Evolutionary conservation across 129 eudicot species (phyloP).

Genomic region (Saposhnikovia divaricata): DNA sequence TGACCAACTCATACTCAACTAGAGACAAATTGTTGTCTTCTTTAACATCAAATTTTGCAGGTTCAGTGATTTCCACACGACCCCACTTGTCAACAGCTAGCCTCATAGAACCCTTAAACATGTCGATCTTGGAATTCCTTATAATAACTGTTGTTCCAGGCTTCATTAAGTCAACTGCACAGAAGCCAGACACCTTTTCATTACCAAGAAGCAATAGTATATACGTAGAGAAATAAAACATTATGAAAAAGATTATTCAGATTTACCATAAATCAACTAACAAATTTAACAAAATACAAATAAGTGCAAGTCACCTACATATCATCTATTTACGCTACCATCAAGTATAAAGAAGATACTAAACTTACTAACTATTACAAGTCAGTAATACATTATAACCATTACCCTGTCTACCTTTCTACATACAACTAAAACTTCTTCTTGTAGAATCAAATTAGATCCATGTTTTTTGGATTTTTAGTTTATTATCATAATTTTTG

Average conservation of each 20-base stretch:
- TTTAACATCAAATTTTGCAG: constrained; percentile 61
- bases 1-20: constrained; percentile 85
- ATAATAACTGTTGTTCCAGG: constrained; percentile 59
- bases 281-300: background rate
- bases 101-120: constrained; percentile 82
- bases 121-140: constrained; percentile 74
- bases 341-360: background rate
- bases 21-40: constrained; percentile 79
- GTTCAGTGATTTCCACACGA: constrained; percentile 65
- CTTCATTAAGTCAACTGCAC: constrained; percentile 76
- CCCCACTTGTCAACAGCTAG: constrained; percentile 87
- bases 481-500: too few relatives aligned
- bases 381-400: background rate
- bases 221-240: background rate
- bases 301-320: background rate
- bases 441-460: too few relatives aligned
- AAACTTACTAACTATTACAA: background rate
- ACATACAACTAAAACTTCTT: background rate
- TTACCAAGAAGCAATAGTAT: background rate
- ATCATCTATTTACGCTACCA: background rate
- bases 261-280: background rate
- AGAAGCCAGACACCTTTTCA: background rate
- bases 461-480: too few relatives aligned
- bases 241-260: background rate
- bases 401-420: background rate